phyloP scores from a whole-genome alignment of 495 filamentous ascomycete species.

The Penicillium coffeae region DNA sequence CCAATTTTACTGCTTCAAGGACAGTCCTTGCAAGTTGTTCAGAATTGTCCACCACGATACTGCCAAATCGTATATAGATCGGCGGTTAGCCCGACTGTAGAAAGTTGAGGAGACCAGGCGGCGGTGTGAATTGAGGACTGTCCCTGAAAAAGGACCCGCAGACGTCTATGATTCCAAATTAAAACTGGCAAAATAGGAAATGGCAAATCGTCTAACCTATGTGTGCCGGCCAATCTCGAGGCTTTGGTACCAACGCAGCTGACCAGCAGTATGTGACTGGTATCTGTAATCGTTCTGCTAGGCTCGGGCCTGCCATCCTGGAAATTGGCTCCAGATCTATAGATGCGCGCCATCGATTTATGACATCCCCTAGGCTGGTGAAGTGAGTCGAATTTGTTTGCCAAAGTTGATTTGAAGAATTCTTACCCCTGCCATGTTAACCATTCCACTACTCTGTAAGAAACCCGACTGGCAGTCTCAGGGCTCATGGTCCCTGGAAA shows the following conservation, averaged over 20 bases:
- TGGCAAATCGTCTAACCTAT: no score
- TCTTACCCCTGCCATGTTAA: conserved; percentile 55
- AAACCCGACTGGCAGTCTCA: no score
- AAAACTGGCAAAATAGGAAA: no score
- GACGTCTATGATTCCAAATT: no score
- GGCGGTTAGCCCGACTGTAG: conserved; percentile 47
- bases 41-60: conserved; percentile 57
- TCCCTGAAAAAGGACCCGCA: conserved; percentile 57
- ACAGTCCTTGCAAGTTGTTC: conserved; percentile 45
- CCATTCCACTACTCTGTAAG: conserved; percentile 69
- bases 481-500: no score
- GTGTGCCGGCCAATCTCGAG: conserved; percentile 8
- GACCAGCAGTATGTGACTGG: conserved; percentile 19
- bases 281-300: conserved; percentile 4
- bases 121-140: conserved; percentile 41
- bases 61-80: conserved; percentile 63
- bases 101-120: conserved; percentile 41
- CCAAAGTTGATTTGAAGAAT: background rate
- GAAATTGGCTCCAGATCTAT: conserved; percentile 7
- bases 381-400: background rate
- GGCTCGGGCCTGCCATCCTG: conserved; percentile 1
- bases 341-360: conserved; percentile 7
- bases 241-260: conserved; percentile 7
- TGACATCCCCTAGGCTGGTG: conserved; percentile 8
- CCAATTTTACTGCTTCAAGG: conserved; percentile 43